Percentiles rank a stretch among this genome's conserved stretches.
These are phyloP conservation scores for Cochlearia excelsa DNA, from an alignment of 345 rosid species.

Conservation along the genomic window DNA sequence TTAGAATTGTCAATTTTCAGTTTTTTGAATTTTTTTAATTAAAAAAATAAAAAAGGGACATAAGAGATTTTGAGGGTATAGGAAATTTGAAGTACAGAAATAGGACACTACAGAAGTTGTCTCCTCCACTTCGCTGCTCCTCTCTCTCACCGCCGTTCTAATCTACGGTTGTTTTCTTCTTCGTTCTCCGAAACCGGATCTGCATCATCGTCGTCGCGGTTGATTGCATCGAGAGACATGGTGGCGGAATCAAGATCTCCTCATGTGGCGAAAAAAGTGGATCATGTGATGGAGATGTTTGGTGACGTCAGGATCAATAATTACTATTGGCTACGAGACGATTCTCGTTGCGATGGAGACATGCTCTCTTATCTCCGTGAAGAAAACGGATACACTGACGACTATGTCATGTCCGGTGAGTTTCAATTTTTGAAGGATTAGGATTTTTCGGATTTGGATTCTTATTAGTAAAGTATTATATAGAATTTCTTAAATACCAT, in stretches of 20 bases:
- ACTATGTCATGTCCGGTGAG: slow-evolving; percentile 58
- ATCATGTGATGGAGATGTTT: slow-evolving; percentile 72
- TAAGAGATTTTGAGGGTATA: too few relatives aligned
- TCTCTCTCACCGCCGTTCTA: slow-evolving; percentile 10
- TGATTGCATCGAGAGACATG: slow-evolving; percentile 11
- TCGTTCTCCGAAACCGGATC: too few relatives aligned
- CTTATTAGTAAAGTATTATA: too few relatives aligned
- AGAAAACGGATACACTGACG: slow-evolving; percentile 61
- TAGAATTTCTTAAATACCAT: too few relatives aligned
- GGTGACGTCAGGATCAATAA: slow-evolving; percentile 73
- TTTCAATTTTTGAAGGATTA: not conserved
- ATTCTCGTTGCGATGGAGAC: slow-evolving; percentile 66
- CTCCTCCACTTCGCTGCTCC: too few relatives aligned
- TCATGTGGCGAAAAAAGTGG: slow-evolving; percentile 77
- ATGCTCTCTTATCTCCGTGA: slow-evolving; percentile 58
- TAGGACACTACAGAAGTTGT: too few relatives aligned
- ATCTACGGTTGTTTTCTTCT: slow-evolving; percentile 9
- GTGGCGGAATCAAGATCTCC: slow-evolving; percentile 40
- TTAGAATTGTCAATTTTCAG: too few relatives aligned
- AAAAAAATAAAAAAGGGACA: too few relatives aligned
- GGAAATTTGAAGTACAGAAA: too few relatives aligned
- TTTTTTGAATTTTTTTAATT: too few relatives aligned
- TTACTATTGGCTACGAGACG: slow-evolving; percentile 96
- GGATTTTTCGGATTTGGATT: not conserved
- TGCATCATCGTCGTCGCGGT: not conserved